Base-by-base conservation (phyloP, 2,329 filamentous ascomycete genomes). In the Cladophialophora chaetospira region DNA sequence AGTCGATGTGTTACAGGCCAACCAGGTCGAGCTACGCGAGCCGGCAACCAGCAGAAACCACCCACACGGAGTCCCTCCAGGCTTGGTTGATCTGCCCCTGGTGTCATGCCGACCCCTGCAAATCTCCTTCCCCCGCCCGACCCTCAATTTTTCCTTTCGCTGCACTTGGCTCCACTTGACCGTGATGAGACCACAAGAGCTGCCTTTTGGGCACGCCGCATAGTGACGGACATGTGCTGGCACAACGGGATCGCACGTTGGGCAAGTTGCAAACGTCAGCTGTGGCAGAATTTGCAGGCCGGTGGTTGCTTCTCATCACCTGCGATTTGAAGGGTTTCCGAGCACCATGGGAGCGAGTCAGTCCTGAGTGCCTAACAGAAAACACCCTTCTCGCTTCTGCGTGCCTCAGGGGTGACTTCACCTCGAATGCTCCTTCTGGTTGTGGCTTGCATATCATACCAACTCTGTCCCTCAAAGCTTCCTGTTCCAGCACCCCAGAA, bases 121-220 rank as follows among this genome's bases (percentile, higher is more conserved):
- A 36, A 36, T 25, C 5, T 36, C 19, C 25, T 25, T 42, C 28
- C 21, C 38, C 53, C 38, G 26, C 15, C 19, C 28, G 15, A 28
- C 38, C 46, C 44, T 50, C 45, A 55, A 55, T 46, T 55, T 42
- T 55, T 31, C 25, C 21, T 29, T 21, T 21, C 45, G 31, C 26
- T 5, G 42, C 1, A 38, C 26, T 17, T 51, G 36, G 46, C 9
- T 26, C 38, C 50, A 44, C 50, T 45, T 44, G 45, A 42, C 33
- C 42, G 53, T 55, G 53, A 55, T 49, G 45, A 49, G 44, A 15
- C 44, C 17, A 23, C 10, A 55, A 54, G 31, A 49, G 35, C 33
- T 53, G 50, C 17, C 40, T 36, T 26, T 42, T 21, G 17, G 44
- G 11, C n/a, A 33, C 13, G 29, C 8, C 42, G 11, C 42, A 43